Conservation (phyloP, 2,329 filamentous ascomycete species). For the Penicillium sp. region DNA sequence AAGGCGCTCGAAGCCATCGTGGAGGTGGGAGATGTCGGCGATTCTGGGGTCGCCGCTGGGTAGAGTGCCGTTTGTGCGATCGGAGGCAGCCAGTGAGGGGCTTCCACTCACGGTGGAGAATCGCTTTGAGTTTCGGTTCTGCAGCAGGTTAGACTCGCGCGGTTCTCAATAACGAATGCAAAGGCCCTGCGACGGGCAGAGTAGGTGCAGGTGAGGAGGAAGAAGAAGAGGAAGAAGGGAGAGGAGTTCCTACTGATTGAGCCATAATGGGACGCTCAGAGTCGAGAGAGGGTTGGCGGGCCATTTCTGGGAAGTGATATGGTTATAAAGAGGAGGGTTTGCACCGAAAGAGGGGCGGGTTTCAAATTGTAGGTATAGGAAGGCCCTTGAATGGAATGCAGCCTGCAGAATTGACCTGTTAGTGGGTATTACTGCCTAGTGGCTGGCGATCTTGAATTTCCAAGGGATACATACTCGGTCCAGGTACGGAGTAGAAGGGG, state of each 20-base stretch:
- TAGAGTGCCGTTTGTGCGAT: conserved; percentile 42
- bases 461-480: conserved; percentile 3
- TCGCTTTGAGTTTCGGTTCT: conserved; percentile 52
- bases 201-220: background rate
- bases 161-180: background rate
- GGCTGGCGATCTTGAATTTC: background rate
- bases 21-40: conserved; percentile 70
- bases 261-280: conserved; percentile 57
- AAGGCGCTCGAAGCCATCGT: conserved; percentile 77
- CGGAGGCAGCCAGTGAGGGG: conserved; percentile 47
- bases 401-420: conserved; percentile 4
- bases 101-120: conserved; percentile 53
- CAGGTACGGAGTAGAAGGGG: background rate
- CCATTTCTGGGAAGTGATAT: conserved; percentile 25
- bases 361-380: conserved; percentile 2
- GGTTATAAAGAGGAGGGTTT: background rate
- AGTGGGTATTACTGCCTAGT: conserved; percentile 1
- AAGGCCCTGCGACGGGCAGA: background rate
- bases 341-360: background rate
- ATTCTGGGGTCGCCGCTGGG: conserved; percentile 52
- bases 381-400: background rate
- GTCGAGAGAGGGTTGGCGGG: conserved; percentile 48
- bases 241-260: conserved; percentile 45
- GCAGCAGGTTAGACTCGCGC: conserved; percentile 10
- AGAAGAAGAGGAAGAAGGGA: background rate